Conservation (phyloP, 164 flowering plant species). For the Cinnamomum micranthum region DNA sequence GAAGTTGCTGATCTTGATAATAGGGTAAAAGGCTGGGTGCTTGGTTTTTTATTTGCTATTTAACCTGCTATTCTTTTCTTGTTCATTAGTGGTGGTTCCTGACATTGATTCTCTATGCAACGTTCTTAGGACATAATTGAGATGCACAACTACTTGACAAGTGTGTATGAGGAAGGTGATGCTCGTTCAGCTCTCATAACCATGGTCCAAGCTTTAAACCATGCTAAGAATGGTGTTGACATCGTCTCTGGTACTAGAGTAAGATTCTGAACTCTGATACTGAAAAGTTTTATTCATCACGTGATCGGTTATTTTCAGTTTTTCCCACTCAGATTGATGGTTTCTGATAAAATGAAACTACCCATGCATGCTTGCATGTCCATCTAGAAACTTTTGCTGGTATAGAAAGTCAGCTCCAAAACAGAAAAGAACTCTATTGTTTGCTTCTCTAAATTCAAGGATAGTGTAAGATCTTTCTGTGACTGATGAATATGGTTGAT, state of each 20-base stretch:
- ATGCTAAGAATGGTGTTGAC: conserved; percentile 96
- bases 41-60: background rate
- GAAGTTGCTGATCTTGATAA: conserved; percentile 95
- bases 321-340: background rate
- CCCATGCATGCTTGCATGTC: no score
- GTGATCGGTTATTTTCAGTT: background rate
- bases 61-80: background rate
- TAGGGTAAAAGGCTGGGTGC: conserved; percentile 41
- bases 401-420: background rate
- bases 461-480: no score
- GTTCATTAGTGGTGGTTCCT: background rate
- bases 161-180: conserved; percentile 99
- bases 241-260: conserved; percentile 95
- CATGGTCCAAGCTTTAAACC: conserved; percentile 97
- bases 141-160: conserved; percentile 97
- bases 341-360: background rate
- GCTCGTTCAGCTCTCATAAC: conserved; percentile 99
- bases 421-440: background rate
- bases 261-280: background rate
- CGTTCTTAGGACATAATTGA: conserved; percentile 78
- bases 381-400: background rate
- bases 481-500: no score
- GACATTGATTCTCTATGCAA: conserved; percentile 2
- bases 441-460: no score
- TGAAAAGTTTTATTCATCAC: background rate